Conservation (phyloP, 371 early-diverging fungal genomes). For the Apophysomyces sp. region DNA sequence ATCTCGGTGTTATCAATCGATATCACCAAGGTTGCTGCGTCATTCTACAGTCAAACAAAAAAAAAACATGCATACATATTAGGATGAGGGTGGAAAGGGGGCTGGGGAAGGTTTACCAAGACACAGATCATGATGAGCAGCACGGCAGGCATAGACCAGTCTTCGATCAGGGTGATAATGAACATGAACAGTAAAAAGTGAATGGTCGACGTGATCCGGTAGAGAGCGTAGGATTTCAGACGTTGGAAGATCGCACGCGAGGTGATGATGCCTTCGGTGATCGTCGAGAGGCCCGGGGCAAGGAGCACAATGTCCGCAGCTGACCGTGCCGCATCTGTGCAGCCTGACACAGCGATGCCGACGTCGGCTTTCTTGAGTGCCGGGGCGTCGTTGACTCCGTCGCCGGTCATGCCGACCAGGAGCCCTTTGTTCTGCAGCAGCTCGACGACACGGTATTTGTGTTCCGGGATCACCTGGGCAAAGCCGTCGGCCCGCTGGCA, state of each 20-base stretch:
- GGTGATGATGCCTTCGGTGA: conserved; percentile 81
- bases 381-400: conserved; percentile 88
- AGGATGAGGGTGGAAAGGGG: too few relatives aligned
- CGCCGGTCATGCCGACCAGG: conserved; percentile 87
- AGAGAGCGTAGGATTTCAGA: conserved; percentile 89
- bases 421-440: conserved; percentile 69
- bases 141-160: conserved; percentile 81
- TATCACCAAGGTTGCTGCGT: conserved; percentile 90
- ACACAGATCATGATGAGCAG: conserved; percentile 86
- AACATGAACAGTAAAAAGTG: conserved; percentile 94
- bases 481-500: conserved; percentile 78
- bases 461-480: conserved; percentile 73
- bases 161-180: conserved; percentile 74
- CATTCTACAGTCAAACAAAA: conserved; percentile 51
- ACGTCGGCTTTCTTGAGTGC: conserved; percentile 88
- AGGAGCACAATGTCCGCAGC: conserved; percentile 93
- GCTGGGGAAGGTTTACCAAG: conserved; percentile 37
- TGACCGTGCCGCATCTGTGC: conserved; percentile 92
- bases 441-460: conserved; percentile 90
- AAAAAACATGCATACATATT: not conserved
- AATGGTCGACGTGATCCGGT: conserved; percentile 91
- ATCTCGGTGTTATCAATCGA: conserved; percentile 90
- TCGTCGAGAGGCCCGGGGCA: conserved; percentile 86
- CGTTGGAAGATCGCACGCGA: conserved; percentile 94
- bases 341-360: conserved; percentile 84